A percentile compares a stretch with the other conserved stretches of the same genome.
Conservation (phyloP, 768 basidiomycete species). For the Cystobasidiopsis lactophilus region DNA sequence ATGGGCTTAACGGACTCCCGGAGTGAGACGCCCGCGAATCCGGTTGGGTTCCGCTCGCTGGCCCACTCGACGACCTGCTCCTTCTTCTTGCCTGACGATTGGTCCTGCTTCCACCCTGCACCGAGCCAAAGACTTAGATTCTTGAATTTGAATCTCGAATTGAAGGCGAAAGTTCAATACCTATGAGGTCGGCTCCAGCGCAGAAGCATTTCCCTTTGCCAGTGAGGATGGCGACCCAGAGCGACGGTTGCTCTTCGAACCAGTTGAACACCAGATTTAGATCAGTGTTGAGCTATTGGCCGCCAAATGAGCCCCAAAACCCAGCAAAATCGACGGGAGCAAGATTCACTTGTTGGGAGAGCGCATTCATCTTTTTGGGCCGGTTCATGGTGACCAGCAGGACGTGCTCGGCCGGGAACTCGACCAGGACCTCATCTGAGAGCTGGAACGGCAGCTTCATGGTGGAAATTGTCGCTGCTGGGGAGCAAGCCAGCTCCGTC, state of each 20-base stretch:
- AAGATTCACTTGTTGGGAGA: slow-evolving; percentile 33
- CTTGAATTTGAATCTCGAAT: too few species aligned
- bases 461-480: background rate
- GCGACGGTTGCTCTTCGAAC: slow-evolving; percentile 14
- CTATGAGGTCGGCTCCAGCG: slow-evolving; percentile 15
- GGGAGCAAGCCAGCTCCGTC: too few species aligned
- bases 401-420: slow-evolving; percentile 8
- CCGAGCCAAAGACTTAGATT: too few species aligned
- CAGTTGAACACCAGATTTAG: slow-evolving; percentile 15
- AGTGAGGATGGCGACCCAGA: slow-evolving; percentile 15
- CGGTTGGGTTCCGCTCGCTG: slow-evolving; percentile 4
- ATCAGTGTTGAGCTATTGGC: slow-evolving; percentile 10
- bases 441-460: background rate
- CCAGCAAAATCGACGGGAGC: too few species aligned
- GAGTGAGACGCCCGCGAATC: slow-evolving; percentile 12
- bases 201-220: slow-evolving; percentile 12
- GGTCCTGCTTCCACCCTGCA: too few species aligned
- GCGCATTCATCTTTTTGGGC: slow-evolving; percentile 48
- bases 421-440: slow-evolving; percentile 3
- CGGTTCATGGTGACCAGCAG: slow-evolving; percentile 40
- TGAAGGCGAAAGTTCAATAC: background rate
- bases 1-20: slow-evolving; percentile 15
- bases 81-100: background rate
- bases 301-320: background rate
- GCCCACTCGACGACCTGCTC: background rate